Percentiles rank a stretch among this genome's conserved stretches.
These are phyloP conservation scores for Protomyces arabidopsidicola DNA, from an alignment of 1,139 yeast genomes.

Conservation along the genomic window DNA sequence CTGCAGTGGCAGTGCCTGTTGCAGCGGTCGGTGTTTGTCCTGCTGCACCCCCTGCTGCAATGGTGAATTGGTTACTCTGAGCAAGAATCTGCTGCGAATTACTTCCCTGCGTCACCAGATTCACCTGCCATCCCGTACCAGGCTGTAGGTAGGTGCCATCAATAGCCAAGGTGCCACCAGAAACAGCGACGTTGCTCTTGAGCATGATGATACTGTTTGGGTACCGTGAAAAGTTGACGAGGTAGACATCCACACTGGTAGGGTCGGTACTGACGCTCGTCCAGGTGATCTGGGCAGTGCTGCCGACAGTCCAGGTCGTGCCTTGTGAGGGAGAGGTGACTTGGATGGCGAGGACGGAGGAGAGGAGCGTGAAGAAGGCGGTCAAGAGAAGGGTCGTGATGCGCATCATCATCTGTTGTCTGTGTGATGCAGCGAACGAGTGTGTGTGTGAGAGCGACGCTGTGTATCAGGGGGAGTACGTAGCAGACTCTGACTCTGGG, in stretches of 20 bases:
- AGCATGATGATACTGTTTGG: conserved; percentile 5
- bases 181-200: conserved; percentile 5
- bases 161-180: conserved; percentile 3
- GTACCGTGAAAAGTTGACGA: conserved; percentile 23
- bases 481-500: too few species aligned
- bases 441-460: too few species aligned
- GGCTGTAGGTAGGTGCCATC: conserved; percentile 3
- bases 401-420: conserved; percentile 1
- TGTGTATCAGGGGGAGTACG: too few species aligned
- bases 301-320: conserved; percentile 15
- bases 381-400: conserved; percentile 1
- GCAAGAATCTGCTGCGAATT: conserved; percentile 24
- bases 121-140: conserved; percentile 21
- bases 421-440: too few species aligned
- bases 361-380: conserved; percentile 1
- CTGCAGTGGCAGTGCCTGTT: background rate
- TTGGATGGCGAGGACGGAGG: conserved; percentile 16
- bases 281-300: conserved; percentile 14
- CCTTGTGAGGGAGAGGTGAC: conserved; percentile 14
- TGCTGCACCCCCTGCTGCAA: conserved; percentile 4
- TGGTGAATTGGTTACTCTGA: conserved; percentile 18
- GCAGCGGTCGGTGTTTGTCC: background rate
- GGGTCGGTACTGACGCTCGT: conserved; percentile 24
- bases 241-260: conserved; percentile 4
- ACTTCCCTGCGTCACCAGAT: conserved; percentile 12